Evolutionary conservation across 306 rosid genomes (phyloP).

Genomic region (Chamaecrista fasciculata): DNA sequence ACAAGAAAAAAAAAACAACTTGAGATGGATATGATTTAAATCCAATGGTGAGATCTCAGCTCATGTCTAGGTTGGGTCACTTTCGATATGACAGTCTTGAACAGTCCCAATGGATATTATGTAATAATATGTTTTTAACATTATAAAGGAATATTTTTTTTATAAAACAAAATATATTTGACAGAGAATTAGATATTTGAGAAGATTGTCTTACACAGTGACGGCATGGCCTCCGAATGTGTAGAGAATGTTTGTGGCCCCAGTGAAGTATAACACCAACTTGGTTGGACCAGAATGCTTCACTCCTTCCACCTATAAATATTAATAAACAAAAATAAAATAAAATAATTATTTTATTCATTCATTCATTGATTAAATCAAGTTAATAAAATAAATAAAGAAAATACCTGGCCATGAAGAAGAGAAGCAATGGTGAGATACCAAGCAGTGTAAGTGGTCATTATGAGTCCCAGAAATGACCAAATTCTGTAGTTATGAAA

Average conservation of each 20-base stretch:
- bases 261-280: slow-evolving; percentile 89
- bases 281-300: slow-evolving; percentile 90
- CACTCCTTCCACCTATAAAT: slow-evolving; percentile 81
- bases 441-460: slow-evolving; percentile 99
- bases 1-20: background rate
- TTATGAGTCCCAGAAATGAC: slow-evolving; percentile 91
- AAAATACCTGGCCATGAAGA: slow-evolving; percentile 82
- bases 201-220: slow-evolving; percentile 80
- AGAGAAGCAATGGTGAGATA: slow-evolving; percentile 85
- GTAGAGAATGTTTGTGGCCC: slow-evolving; percentile 99
- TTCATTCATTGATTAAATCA: no score
- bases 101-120: no score
- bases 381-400: background rate
- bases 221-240: slow-evolving; percentile 99
- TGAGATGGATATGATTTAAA: slow-evolving; percentile 31
- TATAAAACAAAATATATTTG: background rate
- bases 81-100: slow-evolving; percentile 39
- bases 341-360: background rate
- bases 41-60: slow-evolving; percentile 34
- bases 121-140: no score
- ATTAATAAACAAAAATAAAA: no score
- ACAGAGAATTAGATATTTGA: slow-evolving; percentile 30
- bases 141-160: no score
- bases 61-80: slow-evolving; percentile 42
- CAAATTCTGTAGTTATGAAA: slow-evolving; percentile 95